Evolutionary conservation across 805 yeast species (phyloP).

Genomic region (Pichia manshurica): DNA sequence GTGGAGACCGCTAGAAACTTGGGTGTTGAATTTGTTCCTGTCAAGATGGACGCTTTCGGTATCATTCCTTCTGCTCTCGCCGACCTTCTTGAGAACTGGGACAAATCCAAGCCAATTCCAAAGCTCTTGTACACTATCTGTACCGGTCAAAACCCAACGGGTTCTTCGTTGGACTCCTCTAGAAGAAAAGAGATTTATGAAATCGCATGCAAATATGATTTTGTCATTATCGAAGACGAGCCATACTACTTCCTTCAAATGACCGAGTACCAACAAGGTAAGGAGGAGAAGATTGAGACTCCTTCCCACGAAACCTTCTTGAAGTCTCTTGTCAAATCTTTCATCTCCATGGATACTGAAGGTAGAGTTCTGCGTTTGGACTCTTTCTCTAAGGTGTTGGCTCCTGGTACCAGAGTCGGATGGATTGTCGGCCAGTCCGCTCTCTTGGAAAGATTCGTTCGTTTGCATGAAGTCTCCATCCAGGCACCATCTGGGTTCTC

Average conservation of each 20-base stretch:
- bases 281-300: conserved; percentile 21
- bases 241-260: conserved; percentile 96
- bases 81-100: conserved; percentile 56
- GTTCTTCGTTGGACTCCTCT: conserved; percentile 70
- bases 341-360: conserved; percentile 68
- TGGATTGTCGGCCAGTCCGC: conserved; percentile 75
- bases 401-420: conserved; percentile 86
- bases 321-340: conserved; percentile 65
- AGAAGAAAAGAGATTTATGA: conserved; percentile 74
- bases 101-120: conserved; percentile 53
- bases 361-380: conserved; percentile 89
- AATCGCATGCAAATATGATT: conserved; percentile 78
- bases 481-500: conserved; percentile 82
- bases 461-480: conserved; percentile 74
- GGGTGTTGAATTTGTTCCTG: conserved; percentile 58
- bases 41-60: conserved; percentile 61
- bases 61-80: conserved; percentile 54
- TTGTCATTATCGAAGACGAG: conserved; percentile 88
- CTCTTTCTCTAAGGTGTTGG: conserved; percentile 84
- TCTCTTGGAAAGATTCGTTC: conserved; percentile 58
- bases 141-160: conserved; percentile 98
- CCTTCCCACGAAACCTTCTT: conserved; percentile 60
- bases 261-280: conserved; percentile 60
- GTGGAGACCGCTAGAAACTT: conserved; percentile 61
- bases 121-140: conserved; percentile 84